Base-by-base conservation (phyloP, 2,329 filamentous ascomycete species). In the Teratosphaeria viscida region DNA sequence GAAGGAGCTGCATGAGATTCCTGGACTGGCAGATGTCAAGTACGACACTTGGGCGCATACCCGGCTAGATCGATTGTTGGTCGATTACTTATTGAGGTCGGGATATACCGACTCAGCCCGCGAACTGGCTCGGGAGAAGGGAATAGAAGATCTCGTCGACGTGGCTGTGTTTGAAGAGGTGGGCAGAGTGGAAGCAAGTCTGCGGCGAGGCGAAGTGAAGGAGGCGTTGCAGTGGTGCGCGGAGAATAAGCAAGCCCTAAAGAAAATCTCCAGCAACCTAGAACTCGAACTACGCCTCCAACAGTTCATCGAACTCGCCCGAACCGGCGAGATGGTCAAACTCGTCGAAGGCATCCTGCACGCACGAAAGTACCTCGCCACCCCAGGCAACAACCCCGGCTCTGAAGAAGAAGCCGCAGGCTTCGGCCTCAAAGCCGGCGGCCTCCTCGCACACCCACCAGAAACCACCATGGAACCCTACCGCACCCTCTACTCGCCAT, bases 261-360 rank as follows among this genome's bases (percentile, higher is more conserved):
- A 91, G 70, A 95, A 94, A 79, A 87, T 89, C 75, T 87, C 89
- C 81, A 90, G 87, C 69, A 89, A 88, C 65, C 82, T 99, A 16
- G 94, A 99, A 74, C 95, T 96, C 70, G 90, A 95, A 79, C 82
- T 99, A 52, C 86, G 94, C 12, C 81, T 95, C 68, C 94, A 99
- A 73, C 92, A 97, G 72, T 97, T 92, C 72, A 92, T 97, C 67
- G 94, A 97, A 74, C 81, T 97, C 62, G 85, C 95, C 61, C 82
- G 92, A 61, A 84, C 81, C 47, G 82, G 82, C 58, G 79, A 85
- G 4, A 78, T 81, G 27, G 71, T 76, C 6, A 90, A 87, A 69
- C 79, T 88, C 53, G 75, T 85, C 55, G 91, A 96, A 63, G 91
- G 92, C 12, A 88, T 91, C 62, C 73, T 80, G 27, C 89, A 97